phyloP scores from a whole-genome alignment of 108 stramenopile species.

The Cyclotella sp. region DNA sequence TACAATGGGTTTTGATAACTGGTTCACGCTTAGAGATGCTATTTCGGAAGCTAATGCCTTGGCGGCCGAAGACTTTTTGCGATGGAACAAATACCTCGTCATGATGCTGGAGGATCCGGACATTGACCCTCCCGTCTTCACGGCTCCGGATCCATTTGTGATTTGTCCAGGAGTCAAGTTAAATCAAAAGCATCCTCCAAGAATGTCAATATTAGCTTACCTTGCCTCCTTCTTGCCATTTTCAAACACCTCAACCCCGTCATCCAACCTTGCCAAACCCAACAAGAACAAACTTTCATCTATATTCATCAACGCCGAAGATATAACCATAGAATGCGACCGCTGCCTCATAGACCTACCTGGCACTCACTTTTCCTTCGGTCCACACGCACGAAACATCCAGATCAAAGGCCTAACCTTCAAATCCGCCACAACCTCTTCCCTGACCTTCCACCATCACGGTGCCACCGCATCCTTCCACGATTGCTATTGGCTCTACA shows the following conservation, averaged over 20 bases:
- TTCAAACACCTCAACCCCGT: background rate
- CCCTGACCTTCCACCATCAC: constrained; percentile 75
- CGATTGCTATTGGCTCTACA: constrained; percentile 78
- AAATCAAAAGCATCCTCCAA: constrained; percentile 24
- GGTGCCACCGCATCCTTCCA: constrained; percentile 78
- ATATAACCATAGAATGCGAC: constrained; percentile 75
- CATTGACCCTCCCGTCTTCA: constrained; percentile 50
- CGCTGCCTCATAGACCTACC: constrained; percentile 62
- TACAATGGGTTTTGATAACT: constrained; percentile 72
- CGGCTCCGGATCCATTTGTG: constrained; percentile 67
- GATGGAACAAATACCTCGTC: constrained; percentile 74
- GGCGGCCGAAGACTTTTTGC: constrained; percentile 71
- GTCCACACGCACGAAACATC: constrained; percentile 77
- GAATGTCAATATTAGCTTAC: constrained; percentile 24
- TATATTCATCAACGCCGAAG: constrained; percentile 85
- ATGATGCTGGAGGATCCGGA: constrained; percentile 16
- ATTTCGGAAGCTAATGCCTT: constrained; percentile 76
- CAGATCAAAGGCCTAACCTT: constrained; percentile 77
- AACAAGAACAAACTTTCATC: constrained; percentile 35
- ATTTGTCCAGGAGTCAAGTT: constrained; percentile 78
- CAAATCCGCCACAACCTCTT: constrained; percentile 58
- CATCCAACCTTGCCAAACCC: background rate
- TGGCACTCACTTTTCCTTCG: constrained; percentile 83
- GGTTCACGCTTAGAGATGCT: constrained; percentile 67
- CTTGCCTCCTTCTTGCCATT: constrained; percentile 30